A percentile compares a stretch with the other conserved stretches of the same genome.
phyloP scores from a whole-genome alignment of 805 yeast species.

The Soucietia sequanensis region DNA sequence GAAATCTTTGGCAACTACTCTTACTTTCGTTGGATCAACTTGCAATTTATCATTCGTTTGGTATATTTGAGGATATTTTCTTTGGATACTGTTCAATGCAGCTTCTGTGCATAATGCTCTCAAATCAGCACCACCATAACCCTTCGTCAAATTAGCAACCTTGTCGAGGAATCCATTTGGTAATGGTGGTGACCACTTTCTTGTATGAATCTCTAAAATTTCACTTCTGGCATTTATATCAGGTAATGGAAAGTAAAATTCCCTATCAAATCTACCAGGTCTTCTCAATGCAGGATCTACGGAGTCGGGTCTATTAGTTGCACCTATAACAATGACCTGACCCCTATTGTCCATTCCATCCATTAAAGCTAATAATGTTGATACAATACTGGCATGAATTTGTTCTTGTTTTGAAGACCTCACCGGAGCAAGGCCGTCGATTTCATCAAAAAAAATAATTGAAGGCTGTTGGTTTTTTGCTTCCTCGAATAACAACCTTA shows the following conservation, averaged over 20 bases:
- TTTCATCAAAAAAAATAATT: slow-evolving; percentile 95
- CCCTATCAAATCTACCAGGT: slow-evolving; percentile 97
- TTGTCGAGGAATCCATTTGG: slow-evolving; percentile 55
- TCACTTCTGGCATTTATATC: slow-evolving; percentile 74
- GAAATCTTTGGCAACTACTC: slow-evolving; percentile 79
- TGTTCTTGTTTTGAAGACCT: slow-evolving; percentile 97
- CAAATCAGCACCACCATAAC: slow-evolving; percentile 97
- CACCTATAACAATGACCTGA: slow-evolving; percentile 96
- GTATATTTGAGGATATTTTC: slow-evolving; percentile 92
- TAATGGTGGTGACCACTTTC: slow-evolving; percentile 81
- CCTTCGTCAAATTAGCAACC: slow-evolving; percentile 81
- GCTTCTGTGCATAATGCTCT: slow-evolving; percentile 95
- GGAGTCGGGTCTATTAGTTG: slow-evolving; percentile 96
- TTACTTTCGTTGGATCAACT: slow-evolving; percentile 69
- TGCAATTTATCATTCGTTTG: slow-evolving; percentile 66
- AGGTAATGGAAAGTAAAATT: slow-evolving; percentile 93
- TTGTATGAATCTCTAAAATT: slow-evolving; percentile 82
- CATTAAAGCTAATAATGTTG: slow-evolving; percentile 92
- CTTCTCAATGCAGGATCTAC: slow-evolving; percentile 97
- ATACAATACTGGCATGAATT: slow-evolving; percentile 95
- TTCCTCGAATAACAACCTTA: slow-evolving; percentile 88
- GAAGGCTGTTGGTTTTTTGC: slow-evolving; percentile 95
- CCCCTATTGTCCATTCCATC: slow-evolving; percentile 99
- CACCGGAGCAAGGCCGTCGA: slow-evolving; percentile 97
- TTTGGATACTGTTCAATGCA: slow-evolving; percentile 86